Evolutionary conservation across 2,329 filamentous ascomycete genomes (phyloP), one percentile per base, ranked within the genome.

Genomic region (Aspergillus cejpii): DNA sequence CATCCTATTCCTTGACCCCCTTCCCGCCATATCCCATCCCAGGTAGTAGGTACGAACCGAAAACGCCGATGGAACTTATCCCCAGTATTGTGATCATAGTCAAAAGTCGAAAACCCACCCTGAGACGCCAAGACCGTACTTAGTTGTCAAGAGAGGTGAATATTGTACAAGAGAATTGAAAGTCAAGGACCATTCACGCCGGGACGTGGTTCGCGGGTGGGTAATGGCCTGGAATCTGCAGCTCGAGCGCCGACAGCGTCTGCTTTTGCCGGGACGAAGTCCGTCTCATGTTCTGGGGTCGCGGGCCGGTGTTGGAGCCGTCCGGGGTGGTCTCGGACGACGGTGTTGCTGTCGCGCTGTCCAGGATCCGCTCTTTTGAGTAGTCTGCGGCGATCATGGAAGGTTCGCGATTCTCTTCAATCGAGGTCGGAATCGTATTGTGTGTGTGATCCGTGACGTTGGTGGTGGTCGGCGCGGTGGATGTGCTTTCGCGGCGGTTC

Each of bases 141-240:
- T n/a, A n/a, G n/a, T n/a, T n/a, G n/a, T n/a, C n/a, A 37, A 15
- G 12, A 21, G 23, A 44, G 24, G 26, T 26, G 38, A 31, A 26
- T 23, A 20, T 40, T 36, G 36, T 19, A 40, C 19, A 38, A 29
- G 15, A 20, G 7, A 40, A 33, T 28, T 34, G 31, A 5, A 19
- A 34, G 10, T 34, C 8, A 10, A 6, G 7, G 31, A 34, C 17
- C 7, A 8, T 34, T 55, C 51, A 64, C 19, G 56, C 60, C 7
- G 59, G 50, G 36, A 64, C 51, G 43, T 64, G 56, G 37, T 58
- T 55, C 15, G 31, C 31, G 14, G 52, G 62, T 11, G 65, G 65
- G 43, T 56, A 68, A 37, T 60, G 62, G 6, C 65, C 65, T 2
- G 65, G 65, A 31, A 68, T 66, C 26, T 59, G 57, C 47, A 67